Evolutionary conservation across 805 yeast species (phyloP), one percentile per base, ranked within the genome.

Genomic region (Zygosaccharomyces gambellarensis): DNA sequence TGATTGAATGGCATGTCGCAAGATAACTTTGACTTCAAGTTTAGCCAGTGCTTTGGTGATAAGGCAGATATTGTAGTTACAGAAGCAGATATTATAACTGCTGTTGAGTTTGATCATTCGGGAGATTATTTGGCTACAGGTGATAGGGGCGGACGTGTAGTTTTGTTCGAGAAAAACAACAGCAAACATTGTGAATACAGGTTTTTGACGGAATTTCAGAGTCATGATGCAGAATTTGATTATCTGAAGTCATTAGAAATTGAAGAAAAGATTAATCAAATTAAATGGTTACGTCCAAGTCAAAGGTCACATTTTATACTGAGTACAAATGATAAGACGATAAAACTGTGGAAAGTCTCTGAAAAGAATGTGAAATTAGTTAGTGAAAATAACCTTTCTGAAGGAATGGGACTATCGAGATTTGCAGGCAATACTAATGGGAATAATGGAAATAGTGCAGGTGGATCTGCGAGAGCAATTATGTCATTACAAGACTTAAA

Each of bases 191-290:
- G 97, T 69, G 99, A 95, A 69, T 95, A 94, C 72, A 82, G 89
- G 63, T 94, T 94, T 71, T 85, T 87, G 64, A 94, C 98, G 19
- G 99, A 94, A 69, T 94, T 94, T 71, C 99, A 94, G 74, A 81
- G 90, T 65, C 99, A 94, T 71, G 99, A 94, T 70, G 97, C 98
- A 8, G 99, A 94, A 70, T 94, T 94, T 64, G 99, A 94, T 71
- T 94, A 94, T 71, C 77, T 94, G 56, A 94, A 95, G 72, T 86
- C 96, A 22, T 75, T 94, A 57, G 99, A 95, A 71, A 95, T 94
- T 64, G 99, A 94, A 71, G 99, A 94, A 72, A 92, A 92, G 69
- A 95, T 94, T 70, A 94, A 94, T 73, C 92, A 94, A 72, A 92
- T 95, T 68, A 89, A 90, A 71, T 94, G 99, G 99, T 80, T 95